These are phyloP conservation scores for Aspergillus novofumigatus DNA, from an alignment of 2,329 filamentous ascomycete genomes.

Conservation along the genomic window DNA sequence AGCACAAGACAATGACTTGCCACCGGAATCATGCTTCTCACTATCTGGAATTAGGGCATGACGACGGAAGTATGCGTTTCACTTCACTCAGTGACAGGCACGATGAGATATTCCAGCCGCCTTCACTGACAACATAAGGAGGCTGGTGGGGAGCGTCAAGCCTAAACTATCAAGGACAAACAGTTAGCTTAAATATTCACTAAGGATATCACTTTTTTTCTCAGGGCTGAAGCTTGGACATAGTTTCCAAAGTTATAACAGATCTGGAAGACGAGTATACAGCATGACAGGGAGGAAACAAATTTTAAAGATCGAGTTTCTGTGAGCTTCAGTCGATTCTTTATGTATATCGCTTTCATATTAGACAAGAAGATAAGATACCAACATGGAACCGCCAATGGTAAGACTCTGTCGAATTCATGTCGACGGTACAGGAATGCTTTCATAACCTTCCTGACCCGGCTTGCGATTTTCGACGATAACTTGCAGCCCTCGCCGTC, in stretches of 20 bases:
- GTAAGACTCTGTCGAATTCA: constrained; percentile 1
- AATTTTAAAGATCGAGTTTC: background rate
- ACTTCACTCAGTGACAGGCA: background rate
- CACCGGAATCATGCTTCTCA: background rate
- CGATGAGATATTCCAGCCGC: background rate
- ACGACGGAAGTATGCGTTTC: background rate
- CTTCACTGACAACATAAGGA: background rate
- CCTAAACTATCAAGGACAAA: background rate
- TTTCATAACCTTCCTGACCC: constrained; percentile 45
- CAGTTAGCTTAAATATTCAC: background rate
- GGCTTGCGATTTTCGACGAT: constrained; percentile 40
- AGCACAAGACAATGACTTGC: background rate
- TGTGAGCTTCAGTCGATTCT: background rate
- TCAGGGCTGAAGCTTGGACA: too few species aligned
- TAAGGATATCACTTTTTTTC: background rate
- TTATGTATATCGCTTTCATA: background rate
- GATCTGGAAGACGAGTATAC: background rate
- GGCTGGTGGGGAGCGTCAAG: background rate
- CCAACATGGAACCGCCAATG: background rate
- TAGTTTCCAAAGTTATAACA: background rate
- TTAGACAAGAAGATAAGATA: constrained; percentile 1
- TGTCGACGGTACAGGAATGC: constrained; percentile 34
- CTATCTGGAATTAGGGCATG: background rate
- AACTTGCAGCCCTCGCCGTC: constrained; percentile 40
- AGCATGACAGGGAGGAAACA: background rate